Evolutionary conservation across 345 rosid species (phyloP).

Genomic region (Lumnitzera racemosa): DNA sequence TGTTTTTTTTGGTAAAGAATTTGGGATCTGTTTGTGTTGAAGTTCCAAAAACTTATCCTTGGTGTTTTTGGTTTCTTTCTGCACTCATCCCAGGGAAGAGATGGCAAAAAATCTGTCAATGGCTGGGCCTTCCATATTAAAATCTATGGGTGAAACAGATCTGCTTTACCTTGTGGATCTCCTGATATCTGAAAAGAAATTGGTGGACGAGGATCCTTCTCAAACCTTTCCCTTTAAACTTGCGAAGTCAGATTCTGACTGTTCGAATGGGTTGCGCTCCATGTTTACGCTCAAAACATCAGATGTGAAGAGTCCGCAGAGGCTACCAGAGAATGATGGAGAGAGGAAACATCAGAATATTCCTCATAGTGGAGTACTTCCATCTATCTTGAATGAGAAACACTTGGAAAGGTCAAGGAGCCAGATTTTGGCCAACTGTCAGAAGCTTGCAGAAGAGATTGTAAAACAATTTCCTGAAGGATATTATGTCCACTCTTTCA

Average conservation of each 20-base stretch:
- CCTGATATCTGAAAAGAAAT: constrained; percentile 62
- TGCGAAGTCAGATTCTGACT: constrained; percentile 15
- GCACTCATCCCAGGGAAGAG: constrained; percentile 36
- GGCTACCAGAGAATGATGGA: constrained; percentile 9
- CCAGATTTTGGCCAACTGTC: constrained; percentile 45
- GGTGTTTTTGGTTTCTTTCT: neutral
- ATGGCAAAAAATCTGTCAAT: constrained; percentile 50
- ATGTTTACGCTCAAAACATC: constrained; percentile 27
- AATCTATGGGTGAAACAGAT: constrained; percentile 31
- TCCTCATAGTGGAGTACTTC: constrained; percentile 34
- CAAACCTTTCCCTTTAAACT: constrained; percentile 44
- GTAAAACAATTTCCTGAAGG: constrained; percentile 51
- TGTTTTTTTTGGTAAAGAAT: neutral
- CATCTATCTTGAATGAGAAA: constrained; percentile 13
- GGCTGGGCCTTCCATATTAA: constrained; percentile 49
- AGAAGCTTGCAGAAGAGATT: constrained; percentile 41
- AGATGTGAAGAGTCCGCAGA: constrained; percentile 9
- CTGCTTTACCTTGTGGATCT: constrained; percentile 48
- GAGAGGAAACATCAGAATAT: constrained; percentile 24
- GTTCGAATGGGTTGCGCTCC: constrained; percentile 39
- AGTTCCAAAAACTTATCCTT: neutral
- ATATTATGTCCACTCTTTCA: constrained; percentile 34
- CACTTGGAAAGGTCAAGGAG: constrained; percentile 31
- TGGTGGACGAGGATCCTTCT: constrained; percentile 51
- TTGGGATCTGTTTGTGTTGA: neutral